Evolutionary conservation across 1,284 basidiomycete species (phyloP).

Genomic region (Rhodotorula sp.): DNA sequence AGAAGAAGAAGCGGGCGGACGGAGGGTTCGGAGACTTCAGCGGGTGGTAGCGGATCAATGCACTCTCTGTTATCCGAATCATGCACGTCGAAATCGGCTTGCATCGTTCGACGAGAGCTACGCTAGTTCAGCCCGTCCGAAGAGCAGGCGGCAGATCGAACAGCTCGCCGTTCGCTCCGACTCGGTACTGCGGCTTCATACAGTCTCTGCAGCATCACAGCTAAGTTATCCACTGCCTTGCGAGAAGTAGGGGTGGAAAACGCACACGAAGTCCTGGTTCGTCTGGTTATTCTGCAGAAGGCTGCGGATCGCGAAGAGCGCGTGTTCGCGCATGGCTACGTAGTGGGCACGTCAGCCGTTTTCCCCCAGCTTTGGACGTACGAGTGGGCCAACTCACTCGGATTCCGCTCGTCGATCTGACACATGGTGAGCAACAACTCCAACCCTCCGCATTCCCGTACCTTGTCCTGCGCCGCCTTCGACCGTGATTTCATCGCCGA

Average conservation of each 20-base stretch:
- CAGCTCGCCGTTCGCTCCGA: constrained; percentile 27
- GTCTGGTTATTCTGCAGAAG: constrained; percentile 69
- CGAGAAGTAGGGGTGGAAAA: background rate
- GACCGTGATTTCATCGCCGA: background rate
- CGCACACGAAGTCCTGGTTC: constrained; percentile 74
- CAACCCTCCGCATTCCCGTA: constrained; percentile 68
- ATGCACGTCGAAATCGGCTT: background rate
- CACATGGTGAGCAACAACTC: constrained; percentile 78
- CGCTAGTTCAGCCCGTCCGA: background rate
- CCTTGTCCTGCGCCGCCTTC: constrained; percentile 65
- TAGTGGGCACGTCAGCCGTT: background rate
- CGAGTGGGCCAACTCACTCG: constrained; percentile 62
- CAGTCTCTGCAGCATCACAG: constrained; percentile 5
- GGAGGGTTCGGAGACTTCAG: constrained; percentile 74
- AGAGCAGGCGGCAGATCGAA: constrained; percentile 33
- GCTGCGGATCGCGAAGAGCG: constrained; percentile 76
- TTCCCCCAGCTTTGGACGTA: too few species aligned
- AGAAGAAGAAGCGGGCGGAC: constrained; percentile 66
- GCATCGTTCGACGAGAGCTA: background rate
- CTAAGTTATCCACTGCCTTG: too few species aligned
- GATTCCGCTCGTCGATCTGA: constrained; percentile 82
- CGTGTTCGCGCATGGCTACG: constrained; percentile 81
- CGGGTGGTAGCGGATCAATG: constrained; percentile 33
- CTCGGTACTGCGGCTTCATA: constrained; percentile 29
- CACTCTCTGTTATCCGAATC: too few species aligned